phyloP scores from a whole-genome alignment of 2,329 filamentous ascomycete species.

The Aspergillus udagawae region DNA sequence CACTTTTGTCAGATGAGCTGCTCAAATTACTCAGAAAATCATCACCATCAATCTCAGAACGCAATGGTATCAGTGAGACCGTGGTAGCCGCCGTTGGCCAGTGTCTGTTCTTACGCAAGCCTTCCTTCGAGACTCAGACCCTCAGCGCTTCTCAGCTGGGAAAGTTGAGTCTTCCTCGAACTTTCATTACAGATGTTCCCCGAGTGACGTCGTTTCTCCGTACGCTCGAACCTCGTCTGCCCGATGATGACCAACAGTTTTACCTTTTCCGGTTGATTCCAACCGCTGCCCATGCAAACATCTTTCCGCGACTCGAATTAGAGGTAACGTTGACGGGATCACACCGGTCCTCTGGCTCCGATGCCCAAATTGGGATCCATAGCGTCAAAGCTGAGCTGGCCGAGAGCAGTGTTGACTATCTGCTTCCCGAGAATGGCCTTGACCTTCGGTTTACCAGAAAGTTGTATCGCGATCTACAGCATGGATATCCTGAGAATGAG shows the following conservation, averaged over 20 bases:
- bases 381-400: constrained; percentile 27
- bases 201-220: constrained; percentile 30
- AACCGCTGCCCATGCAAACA: constrained; percentile 16
- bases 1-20: constrained; percentile 28
- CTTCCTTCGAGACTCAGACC: constrained; percentile 14
- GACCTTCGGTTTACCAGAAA: constrained; percentile 39
- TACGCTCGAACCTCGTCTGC: constrained; percentile 16
- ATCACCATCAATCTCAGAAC: not conserved
- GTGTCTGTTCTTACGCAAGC: constrained; percentile 33
- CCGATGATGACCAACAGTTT: constrained; percentile 8
- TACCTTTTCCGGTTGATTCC: constrained; percentile 34
- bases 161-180: constrained; percentile 23
- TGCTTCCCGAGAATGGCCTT: constrained; percentile 35
- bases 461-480: constrained; percentile 26
- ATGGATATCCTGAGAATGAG: constrained; percentile 1
- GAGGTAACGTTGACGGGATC: constrained; percentile 18
- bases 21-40: constrained; percentile 26
- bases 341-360: not conserved
- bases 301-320: constrained; percentile 33
- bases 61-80: constrained; percentile 21
- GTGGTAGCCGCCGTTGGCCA: constrained; percentile 37
- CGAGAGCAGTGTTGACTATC: constrained; percentile 34
- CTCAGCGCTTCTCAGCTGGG: constrained; percentile 31
- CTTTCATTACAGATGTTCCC: constrained; percentile 33
- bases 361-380: constrained; percentile 18